Evolutionary conservation across 352 stramenopile genomes (phyloP), one percentile per base, ranked within the genome.

Genomic region (Thraustochytrium sp.): DNA sequence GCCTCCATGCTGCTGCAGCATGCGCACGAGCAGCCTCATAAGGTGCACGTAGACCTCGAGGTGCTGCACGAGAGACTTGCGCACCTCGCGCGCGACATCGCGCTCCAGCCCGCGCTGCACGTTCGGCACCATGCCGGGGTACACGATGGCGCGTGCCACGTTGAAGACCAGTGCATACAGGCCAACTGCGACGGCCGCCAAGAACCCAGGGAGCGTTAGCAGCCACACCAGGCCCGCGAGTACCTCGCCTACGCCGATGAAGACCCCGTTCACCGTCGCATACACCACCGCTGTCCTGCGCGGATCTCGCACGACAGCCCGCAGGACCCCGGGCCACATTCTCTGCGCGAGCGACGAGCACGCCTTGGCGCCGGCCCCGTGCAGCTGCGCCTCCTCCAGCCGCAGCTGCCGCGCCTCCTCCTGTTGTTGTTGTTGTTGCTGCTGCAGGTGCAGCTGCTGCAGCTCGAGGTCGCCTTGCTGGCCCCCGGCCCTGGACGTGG

Each of bases 121-220:
- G 68, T 80, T 80, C 5, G 34, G 48, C 16, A 80, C 23, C 26
- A 80, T 40, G 44, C 68, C 68, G 21, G 68, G 48, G 34, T 80
- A 80, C 4, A 51, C 40, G 5, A 80, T 36, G 13, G 53, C 36
- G 9, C 68, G 46, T 31, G 68, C 68, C 21, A 80, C 42, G 31
- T 80, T 80, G 68, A 75, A 80, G 5, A 51, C 68, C 13, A 64
- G 46, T 16, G 68, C 68, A 72, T 51, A 75, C 0, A 80, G 11
- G 18, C 16, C 42, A n/a, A 75, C 42, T 8, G 34, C 23, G 11
- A 80, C 11, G 21, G 26, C 21, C 29, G 31, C 48, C 23, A 80
- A 34, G 26, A 80, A 64, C 31, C 68, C 68, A 0, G 68, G 68
- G 9, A 44, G 3, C 34, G 68, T 65, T 9, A 80, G 68, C 46